Evolutionary conservation across 139 green algal species (phyloP).

Genomic region (Helicosporidium sp.): DNA sequence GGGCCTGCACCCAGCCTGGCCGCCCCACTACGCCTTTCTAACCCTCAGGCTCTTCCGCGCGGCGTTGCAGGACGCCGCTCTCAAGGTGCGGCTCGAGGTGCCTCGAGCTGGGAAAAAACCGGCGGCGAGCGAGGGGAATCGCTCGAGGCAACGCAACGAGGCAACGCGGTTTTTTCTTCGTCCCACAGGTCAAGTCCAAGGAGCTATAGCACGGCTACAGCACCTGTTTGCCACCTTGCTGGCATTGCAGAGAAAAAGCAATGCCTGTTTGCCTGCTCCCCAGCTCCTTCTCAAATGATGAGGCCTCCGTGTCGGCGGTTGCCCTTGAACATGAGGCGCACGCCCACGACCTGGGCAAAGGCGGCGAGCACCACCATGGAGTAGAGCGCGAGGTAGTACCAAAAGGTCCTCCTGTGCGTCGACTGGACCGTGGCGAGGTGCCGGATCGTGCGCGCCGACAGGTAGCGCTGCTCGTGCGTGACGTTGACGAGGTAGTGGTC

Average conservation of each 20-base stretch:
- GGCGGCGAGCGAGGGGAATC: too few relatives aligned
- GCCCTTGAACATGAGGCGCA: slow-evolving; percentile 14
- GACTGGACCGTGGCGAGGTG: slow-evolving; percentile 18
- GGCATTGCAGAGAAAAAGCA: not conserved
- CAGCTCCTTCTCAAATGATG: slow-evolving; percentile 6
- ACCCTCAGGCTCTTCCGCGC: not conserved
- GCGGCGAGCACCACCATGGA: slow-evolving; percentile 8
- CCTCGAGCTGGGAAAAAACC: not conserved
- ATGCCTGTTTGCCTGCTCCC: not conserved
- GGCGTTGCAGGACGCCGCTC: not conserved
- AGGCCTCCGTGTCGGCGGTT: slow-evolving; percentile 2
- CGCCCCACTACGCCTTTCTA: not conserved
- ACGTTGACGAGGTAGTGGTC: slow-evolving; percentile 23
- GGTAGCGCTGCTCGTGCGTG: slow-evolving; percentile 18
- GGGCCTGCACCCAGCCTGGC: not conserved
- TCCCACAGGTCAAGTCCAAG: not conserved
- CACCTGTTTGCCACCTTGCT: not conserved
- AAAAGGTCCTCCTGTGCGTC: slow-evolving; percentile 12
- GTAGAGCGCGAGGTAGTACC: slow-evolving; percentile 18
- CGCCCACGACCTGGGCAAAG: slow-evolving; percentile 16
- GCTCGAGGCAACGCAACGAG: not conserved
- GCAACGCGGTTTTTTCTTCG: not conserved
- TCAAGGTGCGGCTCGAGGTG: not conserved
- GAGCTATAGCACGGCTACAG: not conserved
- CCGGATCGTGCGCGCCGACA: slow-evolving; percentile 14